phyloP scores from a whole-genome alignment of 176 grass and related monocot genomes.

The Melocanna baccifera region DNA sequence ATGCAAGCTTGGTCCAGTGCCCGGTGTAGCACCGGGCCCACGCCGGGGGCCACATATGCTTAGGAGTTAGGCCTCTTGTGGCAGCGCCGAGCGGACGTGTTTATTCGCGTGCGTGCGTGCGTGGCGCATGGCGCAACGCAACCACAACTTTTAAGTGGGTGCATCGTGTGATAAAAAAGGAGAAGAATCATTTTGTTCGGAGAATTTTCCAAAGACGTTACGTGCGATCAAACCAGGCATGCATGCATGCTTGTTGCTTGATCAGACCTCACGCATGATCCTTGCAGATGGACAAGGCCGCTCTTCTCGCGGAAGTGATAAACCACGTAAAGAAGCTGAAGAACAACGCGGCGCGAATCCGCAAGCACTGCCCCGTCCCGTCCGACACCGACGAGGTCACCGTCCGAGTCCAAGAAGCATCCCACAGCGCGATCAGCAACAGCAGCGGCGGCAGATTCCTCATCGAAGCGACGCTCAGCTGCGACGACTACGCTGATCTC shows the following conservation, averaged over 20 bases:
- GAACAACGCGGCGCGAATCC: slow-evolving; percentile 43
- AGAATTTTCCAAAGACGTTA: not conserved
- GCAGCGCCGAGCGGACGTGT: no score
- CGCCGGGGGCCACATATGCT: no score
- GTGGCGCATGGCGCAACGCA: no score
- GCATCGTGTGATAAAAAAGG: no score
- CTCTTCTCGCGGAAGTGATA: slow-evolving; percentile 76
- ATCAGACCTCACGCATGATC: not conserved
- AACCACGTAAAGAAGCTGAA: slow-evolving; percentile 76
- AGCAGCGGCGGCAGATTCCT: slow-evolving; percentile 5
- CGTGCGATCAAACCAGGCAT: not conserved
- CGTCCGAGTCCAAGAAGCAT: slow-evolving; percentile 12
- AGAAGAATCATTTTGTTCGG: no score
- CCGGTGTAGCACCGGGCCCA: no score
- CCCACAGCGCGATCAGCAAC: not conserved
- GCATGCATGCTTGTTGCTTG: no score
- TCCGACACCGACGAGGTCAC: slow-evolving; percentile 71
- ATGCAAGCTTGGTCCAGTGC: no score
- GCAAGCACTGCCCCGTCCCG: slow-evolving; percentile 50
- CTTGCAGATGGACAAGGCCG: slow-evolving; percentile 85
- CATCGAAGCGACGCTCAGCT: slow-evolving; percentile 71
- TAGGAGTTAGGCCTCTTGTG: no score
- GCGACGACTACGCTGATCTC: slow-evolving; percentile 66
- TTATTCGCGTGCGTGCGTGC: no score
- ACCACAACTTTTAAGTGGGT: no score